Evolutionary conservation across 352 stramenopile species (phyloP), one percentile per base, ranked within the genome.

Genomic region (Globisporangium perplexum): DNA sequence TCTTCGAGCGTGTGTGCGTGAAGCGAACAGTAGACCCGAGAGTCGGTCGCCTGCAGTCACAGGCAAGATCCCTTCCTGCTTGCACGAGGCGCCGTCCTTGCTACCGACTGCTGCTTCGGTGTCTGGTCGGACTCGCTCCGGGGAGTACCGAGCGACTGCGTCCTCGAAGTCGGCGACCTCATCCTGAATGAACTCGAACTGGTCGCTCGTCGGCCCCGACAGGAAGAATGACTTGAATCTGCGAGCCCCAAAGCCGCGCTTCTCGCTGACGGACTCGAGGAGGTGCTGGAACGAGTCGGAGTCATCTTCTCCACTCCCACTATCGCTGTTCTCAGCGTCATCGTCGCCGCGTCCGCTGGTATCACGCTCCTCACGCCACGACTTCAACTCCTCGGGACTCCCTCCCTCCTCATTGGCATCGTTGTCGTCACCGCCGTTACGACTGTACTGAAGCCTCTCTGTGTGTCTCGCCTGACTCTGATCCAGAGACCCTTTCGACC

Each of bases 211-310:
- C 14, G 57, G 57, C 0, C 57, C 57, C 18, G 38, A 30, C 8
- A 64, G 47, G 23, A 64, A 55, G 30, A 59, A 64, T 22, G 57
- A 59, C 31, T 59, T 59, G 20, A 51, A 50, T 14, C 41, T 28
- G 17, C 35, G 17, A 12, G 45, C 47, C 1, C 41, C 57, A 22
- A 48, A 42, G 4, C 56, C 49, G 18, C 56, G 49, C 35, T 57
- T 58, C 18, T 59, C 45, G 20, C 46, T 31, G 20, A 75, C 55
- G 10, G 65, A 62, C 22, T 86, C 74, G 6, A 88, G 45, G 2
- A 88, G 60, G 23, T 74, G 58, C 50, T 86, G 77, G 28, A 88
- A 88, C 1, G 67, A 66, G 30, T 59, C 59, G 42, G 11, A 50
- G 41, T 66, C 47, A 41, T 63, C 48, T 30, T 47, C 33, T 54